phyloP scores from a whole-genome alignment of 2,329 filamentous ascomycete genomes.

The Colletotrichum shisoi region DNA sequence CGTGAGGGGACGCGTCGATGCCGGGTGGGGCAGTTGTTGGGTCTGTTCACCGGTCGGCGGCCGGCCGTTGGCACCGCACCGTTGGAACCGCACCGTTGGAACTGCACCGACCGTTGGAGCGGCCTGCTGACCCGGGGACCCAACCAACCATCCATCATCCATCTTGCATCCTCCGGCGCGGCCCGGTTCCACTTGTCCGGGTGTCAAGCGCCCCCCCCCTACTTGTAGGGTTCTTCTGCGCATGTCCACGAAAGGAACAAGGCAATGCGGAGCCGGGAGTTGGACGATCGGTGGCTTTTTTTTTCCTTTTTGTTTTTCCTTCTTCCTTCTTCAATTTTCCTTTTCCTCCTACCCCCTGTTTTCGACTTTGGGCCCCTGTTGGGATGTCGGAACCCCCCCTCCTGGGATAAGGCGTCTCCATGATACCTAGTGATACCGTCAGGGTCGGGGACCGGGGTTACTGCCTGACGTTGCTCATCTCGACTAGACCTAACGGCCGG shows the following conservation, averaged over 20 bases:
- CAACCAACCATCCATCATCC: no score
- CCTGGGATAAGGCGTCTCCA: no score
- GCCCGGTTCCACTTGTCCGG: constrained; percentile 1
- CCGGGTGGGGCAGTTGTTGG: neutral
- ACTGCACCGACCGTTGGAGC: neutral
- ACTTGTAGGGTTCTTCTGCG: neutral
- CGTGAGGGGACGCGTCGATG: neutral
- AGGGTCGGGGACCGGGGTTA: no score
- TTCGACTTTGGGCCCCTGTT: no score
- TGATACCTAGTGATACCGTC: no score
- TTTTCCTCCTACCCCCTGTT: no score
- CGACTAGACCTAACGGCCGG: no score
- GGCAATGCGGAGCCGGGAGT: neutral
- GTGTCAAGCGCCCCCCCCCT: neutral
- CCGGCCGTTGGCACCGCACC: neutral
- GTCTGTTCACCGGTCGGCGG: neutral
- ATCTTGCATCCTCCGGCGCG: neutral
- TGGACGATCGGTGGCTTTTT: neutral
- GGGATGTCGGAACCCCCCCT: no score
- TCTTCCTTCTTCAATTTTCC: no score
- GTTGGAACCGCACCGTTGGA: neutral
- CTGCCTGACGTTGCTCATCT: no score
- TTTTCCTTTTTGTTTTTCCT: no score
- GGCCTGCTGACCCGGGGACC: neutral
- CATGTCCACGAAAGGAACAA: neutral